These are phyloP conservation scores for Stemphylium lycopersici DNA, from an alignment of 2,329 filamentous ascomycete species.

Conservation along the genomic window DNA sequence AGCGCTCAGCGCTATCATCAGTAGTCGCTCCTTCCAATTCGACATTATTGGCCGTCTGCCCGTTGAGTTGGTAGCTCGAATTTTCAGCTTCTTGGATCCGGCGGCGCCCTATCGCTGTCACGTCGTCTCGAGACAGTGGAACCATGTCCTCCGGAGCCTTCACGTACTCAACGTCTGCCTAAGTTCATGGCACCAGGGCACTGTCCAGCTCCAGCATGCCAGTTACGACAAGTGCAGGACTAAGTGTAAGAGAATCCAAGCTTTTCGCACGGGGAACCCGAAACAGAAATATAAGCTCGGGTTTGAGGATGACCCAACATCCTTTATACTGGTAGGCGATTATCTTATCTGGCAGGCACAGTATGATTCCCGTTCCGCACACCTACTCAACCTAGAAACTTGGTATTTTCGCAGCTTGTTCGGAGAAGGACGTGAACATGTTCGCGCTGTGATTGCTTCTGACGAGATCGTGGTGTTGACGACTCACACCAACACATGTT, in stretches of 20 bases:
- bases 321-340: not conserved
- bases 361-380: conserved; percentile 10
- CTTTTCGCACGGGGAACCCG: conserved; percentile 32
- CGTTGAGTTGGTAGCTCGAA: conserved; percentile 44
- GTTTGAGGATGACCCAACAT: not conserved
- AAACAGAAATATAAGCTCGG: conserved; percentile 2
- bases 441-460: conserved; percentile 25
- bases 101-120: conserved; percentile 38
- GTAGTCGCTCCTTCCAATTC: conserved; percentile 30
- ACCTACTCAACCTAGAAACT: conserved; percentile 32
- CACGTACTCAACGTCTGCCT: conserved; percentile 29
- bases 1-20: conserved; percentile 22
- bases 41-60: conserved; percentile 48
- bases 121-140: conserved; percentile 44
- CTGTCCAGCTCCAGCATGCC: conserved; percentile 14
- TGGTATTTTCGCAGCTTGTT: conserved; percentile 16
- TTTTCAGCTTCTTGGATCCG: conserved; percentile 45
- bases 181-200: conserved; percentile 30
- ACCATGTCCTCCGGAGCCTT: conserved; percentile 30
- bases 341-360: conserved; percentile 7
- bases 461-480: conserved; percentile 33
- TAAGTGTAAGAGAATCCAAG: conserved; percentile 33
- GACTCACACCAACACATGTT: conserved; percentile 20
- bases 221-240: conserved; percentile 22
- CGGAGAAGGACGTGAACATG: conserved; percentile 30